phyloP scores from a whole-genome alignment of 2,329 filamentous ascomycete species.

The Penicillium janthinellum region DNA sequence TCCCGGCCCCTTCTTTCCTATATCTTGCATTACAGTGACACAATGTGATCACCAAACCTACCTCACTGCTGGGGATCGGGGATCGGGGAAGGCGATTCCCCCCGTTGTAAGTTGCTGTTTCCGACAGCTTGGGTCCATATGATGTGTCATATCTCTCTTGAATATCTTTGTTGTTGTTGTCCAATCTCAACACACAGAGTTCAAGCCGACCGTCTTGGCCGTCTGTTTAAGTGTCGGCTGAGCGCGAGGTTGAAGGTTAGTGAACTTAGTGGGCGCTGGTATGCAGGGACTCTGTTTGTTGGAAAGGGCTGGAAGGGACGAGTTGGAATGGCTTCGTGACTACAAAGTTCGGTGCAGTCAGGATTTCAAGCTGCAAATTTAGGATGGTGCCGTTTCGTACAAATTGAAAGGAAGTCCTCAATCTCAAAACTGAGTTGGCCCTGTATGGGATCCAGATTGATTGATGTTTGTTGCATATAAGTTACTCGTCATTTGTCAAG shows the following conservation, averaged over 20 bases:
- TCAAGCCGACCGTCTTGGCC: slow-evolving; percentile 6
- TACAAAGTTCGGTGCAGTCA: background rate
- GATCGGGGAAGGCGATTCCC: slow-evolving; percentile 21
- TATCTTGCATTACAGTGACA: slow-evolving; percentile 21
- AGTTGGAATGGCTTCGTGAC: background rate
- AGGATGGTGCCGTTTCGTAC: too few relatives aligned
- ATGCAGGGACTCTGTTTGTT: slow-evolving; percentile 23
- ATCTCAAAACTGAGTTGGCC: slow-evolving; percentile 2
- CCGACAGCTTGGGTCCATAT: slow-evolving; percentile 11
- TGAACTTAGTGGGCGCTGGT: slow-evolving; percentile 16
- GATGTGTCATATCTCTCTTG: slow-evolving; percentile 26
- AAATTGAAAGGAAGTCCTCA: slow-evolving; percentile 5
- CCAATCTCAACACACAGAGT: slow-evolving; percentile 4
- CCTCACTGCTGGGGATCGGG: slow-evolving; percentile 5
- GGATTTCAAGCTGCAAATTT: background rate
- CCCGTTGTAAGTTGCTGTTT: slow-evolving; percentile 26
- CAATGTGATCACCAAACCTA: slow-evolving; percentile 16
- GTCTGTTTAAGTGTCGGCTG: background rate
- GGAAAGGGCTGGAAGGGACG: slow-evolving; percentile 9
- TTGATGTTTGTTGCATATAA: slow-evolving; percentile 5
- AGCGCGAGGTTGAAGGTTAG: background rate
- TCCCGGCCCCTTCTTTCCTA: slow-evolving; percentile 8
- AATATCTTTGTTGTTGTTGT: slow-evolving; percentile 1
- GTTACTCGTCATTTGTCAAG: background rate
- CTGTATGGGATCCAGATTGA: background rate